A percentile compares a stretch with the other conserved stretches of the same genome.
phyloP scores from a whole-genome alignment of 202 grass and related monocot genomes.

The Bolboschoenoplectus hybrid region DNA sequence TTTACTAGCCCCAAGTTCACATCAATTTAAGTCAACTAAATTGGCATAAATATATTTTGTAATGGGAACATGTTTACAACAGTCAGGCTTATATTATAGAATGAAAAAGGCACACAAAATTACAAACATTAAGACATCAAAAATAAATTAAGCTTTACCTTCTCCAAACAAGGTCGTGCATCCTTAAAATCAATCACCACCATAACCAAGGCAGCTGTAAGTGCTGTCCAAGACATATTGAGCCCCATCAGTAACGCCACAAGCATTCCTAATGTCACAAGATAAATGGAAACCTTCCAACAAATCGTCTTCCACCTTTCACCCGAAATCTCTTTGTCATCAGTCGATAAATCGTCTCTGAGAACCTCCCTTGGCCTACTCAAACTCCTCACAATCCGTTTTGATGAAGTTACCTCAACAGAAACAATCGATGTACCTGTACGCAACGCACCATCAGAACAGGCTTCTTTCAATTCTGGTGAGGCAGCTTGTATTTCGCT shows the following conservation, averaged over 20 bases:
- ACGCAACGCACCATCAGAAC: conserved; percentile 54
- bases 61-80: neutral
- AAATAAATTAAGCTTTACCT: conserved; percentile 53
- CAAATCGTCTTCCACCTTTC: conserved; percentile 70
- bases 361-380: conserved; percentile 56
- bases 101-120: neutral
- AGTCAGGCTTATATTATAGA: neutral
- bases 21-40: neutral
- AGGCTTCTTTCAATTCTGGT: conserved; percentile 42
- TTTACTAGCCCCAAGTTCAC: neutral
- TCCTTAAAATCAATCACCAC: conserved; percentile 92
- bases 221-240: conserved; percentile 97
- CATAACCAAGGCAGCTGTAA: conserved; percentile 87
- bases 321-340: conserved; percentile 43
- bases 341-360: conserved; percentile 44
- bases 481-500: conserved; percentile 62
- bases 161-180: conserved; percentile 85
- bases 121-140: neutral
- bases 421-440: conserved; percentile 41
- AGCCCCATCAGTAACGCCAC: conserved; percentile 84
- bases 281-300: conserved; percentile 85
- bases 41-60: neutral
- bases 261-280: conserved; percentile 94
- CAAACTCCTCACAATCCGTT: conserved; percentile 61
- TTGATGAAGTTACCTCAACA: conserved; percentile 51